These are phyloP conservation scores for Epichloe brachyelytri DNA, from an alignment of 2,329 filamentous ascomycete species.

Conservation along the genomic window DNA sequence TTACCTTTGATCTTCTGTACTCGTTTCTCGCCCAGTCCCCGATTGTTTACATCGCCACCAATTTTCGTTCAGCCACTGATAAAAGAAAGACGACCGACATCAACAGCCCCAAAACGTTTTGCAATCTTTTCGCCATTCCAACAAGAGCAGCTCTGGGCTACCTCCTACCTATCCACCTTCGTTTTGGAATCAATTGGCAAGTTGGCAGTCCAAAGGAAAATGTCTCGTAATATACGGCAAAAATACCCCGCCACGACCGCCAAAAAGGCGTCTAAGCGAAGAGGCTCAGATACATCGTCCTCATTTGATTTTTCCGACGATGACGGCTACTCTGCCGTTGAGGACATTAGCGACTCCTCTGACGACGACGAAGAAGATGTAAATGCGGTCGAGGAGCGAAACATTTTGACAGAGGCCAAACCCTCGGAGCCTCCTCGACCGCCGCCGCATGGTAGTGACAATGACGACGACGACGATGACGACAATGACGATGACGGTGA, in stretches of 20 bases:
- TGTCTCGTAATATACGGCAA: slow-evolving; percentile 41
- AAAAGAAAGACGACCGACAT: not conserved
- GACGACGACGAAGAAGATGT: slow-evolving; percentile 71
- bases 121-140: not conserved
- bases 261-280: slow-evolving; percentile 31
- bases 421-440: slow-evolving; percentile 39
- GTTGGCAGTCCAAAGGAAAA: slow-evolving; percentile 11
- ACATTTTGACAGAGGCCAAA: slow-evolving; percentile 44
- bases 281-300: slow-evolving; percentile 39
- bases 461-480: slow-evolving; percentile 6
- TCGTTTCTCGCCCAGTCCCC: not conserved
- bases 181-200: not conserved
- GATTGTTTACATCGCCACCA: not conserved
- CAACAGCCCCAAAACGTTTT: not conserved
- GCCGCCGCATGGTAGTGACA: slow-evolving; percentile 20
- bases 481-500: slow-evolving; percentile 25
- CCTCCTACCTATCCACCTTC: not conserved
- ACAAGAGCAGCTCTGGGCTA: not conserved
- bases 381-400: slow-evolving; percentile 63
- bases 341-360: slow-evolving; percentile 65
- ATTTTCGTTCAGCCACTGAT: too few relatives aligned
- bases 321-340: slow-evolving; percentile 64
- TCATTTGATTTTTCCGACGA: slow-evolving; percentile 51
- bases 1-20: not conserved
- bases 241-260: slow-evolving; percentile 30